Evolutionary conservation across 805 yeast species (phyloP).

Genomic region (Zygoascus flipseniorum): DNA sequence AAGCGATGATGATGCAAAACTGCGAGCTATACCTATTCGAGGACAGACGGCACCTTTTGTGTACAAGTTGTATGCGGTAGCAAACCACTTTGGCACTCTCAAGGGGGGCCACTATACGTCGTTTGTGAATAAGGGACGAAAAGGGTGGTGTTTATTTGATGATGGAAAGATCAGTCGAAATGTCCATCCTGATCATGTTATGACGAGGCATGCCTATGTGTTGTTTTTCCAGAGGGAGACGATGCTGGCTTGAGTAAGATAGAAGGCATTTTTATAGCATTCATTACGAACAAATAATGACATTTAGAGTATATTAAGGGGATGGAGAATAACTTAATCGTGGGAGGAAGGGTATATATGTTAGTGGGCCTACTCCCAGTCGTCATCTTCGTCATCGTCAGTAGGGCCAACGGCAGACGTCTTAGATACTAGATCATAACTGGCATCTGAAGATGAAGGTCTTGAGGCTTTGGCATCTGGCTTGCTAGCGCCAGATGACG

Average conservation of each 20-base stretch:
- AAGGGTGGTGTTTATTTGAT: constrained; percentile 79
- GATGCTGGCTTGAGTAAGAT: not conserved
- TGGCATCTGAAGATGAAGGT: constrained; percentile 31
- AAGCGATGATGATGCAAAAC: constrained; percentile 34
- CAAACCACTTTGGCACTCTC: constrained; percentile 74
- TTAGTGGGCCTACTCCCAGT: constrained; percentile 42
- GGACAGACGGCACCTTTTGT: constrained; percentile 76
- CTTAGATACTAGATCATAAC: constrained; percentile 34
- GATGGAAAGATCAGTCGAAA: constrained; percentile 59
- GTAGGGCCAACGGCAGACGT: constrained; percentile 21
- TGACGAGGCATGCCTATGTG: constrained; percentile 74
- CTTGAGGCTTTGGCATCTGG: constrained; percentile 18
- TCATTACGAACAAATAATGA: not conserved
- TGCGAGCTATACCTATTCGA: constrained; percentile 47
- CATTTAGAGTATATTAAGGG: not conserved
- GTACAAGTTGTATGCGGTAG: constrained; percentile 71
- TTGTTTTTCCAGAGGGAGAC: constrained; percentile 55
- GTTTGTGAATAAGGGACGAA: constrained; percentile 54
- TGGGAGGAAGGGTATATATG: not conserved
- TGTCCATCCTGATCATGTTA: constrained; percentile 43
- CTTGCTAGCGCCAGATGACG: not conserved
- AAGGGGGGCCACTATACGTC: constrained; percentile 87
- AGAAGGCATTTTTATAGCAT: not conserved
- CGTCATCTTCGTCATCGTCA: constrained; percentile 44
- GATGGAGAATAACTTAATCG: not conserved